Evolutionary conservation across 768 basidiomycete species (phyloP), one percentile per base, ranked within the genome.

Genomic region (Hygrophorus pudorinus): DNA sequence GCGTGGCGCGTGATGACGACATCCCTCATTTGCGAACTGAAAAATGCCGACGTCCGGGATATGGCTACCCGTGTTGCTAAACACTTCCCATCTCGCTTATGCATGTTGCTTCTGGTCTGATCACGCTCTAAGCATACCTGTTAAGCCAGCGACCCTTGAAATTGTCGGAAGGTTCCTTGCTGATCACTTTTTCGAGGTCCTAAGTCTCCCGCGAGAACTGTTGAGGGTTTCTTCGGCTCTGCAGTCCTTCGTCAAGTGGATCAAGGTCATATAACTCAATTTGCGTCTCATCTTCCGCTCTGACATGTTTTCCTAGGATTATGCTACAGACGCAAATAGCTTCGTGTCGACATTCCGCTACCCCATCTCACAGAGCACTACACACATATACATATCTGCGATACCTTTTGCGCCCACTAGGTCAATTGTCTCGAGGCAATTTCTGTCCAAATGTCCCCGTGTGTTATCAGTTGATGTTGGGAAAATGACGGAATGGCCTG

Each of bases 51-150:
- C 3, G 37, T 67, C 2, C 43, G 46, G 2, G 51, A 56, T 33
- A 32, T 58, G 2, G 27, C 36, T 0, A 11, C 6, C 3, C 50
- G 48, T 6, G 53, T 65, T 20, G 33, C 48, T 7, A 41, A 31
- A 4, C 38, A 39, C 18, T 4, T 42, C 52, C 5, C 51, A 53
- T 17, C 48, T 70, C 2, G 50, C 55, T 2, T 71, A 70, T 47
- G 49, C 66, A 12, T 68, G 65, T 43, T 53, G 51, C 27, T 65
- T 55, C 30, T 71, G 66, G 68, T 50, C 55, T 14, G 50, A 49
- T 32, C 69, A 70, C 32, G 2, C 50, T 41, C 2, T 34, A 16
- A 27, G 30, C 17, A 17, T 36, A 44, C 8, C 49, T 42, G 38
- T 54, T 20, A 44, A 48, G 4, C 39, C 53, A 1, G 12, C 1